Percentiles rank a stretch among this genome's conserved stretches.
phyloP scores from a whole-genome alignment of 345 rosid genomes.

The Lumnitzera littorea region DNA sequence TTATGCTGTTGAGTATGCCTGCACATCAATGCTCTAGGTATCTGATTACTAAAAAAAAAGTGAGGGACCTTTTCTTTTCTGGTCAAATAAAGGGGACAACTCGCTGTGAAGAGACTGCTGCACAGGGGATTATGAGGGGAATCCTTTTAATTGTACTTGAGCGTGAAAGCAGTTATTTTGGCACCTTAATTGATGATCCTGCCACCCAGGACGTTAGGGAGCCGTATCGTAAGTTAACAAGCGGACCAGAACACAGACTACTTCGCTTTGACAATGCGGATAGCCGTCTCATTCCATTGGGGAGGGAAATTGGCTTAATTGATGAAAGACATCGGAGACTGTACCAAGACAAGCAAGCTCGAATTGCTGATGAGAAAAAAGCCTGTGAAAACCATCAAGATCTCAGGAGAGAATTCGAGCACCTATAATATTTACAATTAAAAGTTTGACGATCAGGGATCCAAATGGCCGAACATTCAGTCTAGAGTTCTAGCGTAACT shows the following conservation, averaged over 20 bases:
- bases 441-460: too few species aligned
- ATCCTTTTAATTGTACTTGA: constrained; percentile 77
- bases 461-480: too few species aligned
- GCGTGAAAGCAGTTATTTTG: constrained; percentile 93
- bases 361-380: constrained; percentile 66
- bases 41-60: constrained; percentile 92
- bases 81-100: constrained; percentile 99
- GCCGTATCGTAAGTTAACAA: constrained; percentile 95
- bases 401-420: constrained; percentile 38
- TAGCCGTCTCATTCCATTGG: constrained; percentile 75
- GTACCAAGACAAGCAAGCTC: constrained; percentile 82
- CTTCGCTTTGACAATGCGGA: constrained; percentile 84
- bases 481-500: too few species aligned
- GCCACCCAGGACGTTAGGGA: constrained; percentile 94
- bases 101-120: constrained; percentile 99
- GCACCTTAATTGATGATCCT: constrained; percentile 89
- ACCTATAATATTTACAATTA: too few species aligned
- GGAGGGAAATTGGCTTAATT: constrained; percentile 80
- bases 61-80: constrained; percentile 90
- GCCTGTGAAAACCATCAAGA: constrained; percentile 68
- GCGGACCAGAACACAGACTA: constrained; percentile 92
- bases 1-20: constrained; percentile 95
- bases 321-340: constrained; percentile 86
- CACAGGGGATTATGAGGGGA: constrained; percentile 90
- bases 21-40: constrained; percentile 91